Conservation (phyloP, 2,329 filamentous ascomycete species). For the Mycosphaerella sp. region DNA sequence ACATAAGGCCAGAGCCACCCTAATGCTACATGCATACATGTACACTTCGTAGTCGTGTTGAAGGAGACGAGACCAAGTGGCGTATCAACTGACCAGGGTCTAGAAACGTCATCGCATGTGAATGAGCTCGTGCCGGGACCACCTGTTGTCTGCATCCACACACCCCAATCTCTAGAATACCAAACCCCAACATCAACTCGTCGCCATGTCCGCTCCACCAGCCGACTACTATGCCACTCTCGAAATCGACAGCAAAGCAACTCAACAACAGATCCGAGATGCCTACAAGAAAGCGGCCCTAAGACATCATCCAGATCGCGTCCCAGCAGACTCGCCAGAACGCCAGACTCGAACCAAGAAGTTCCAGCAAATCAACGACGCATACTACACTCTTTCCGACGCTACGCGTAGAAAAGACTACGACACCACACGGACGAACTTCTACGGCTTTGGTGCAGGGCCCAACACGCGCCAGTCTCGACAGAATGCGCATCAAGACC, state of each 20-base stretch:
- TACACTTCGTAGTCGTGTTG: too few relatives aligned
- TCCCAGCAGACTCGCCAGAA: constrained; percentile 76
- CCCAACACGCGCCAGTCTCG: constrained; percentile 2
- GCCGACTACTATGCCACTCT: constrained; percentile 37
- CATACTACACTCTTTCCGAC: constrained; percentile 88
- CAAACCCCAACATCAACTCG: not conserved
- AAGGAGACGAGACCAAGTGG: too few relatives aligned
- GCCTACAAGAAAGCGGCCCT: constrained; percentile 92
- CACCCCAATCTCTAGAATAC: not conserved
- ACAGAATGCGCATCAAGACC: constrained; percentile 36
- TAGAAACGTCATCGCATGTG: too few relatives aligned
- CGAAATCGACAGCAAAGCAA: constrained; percentile 55
- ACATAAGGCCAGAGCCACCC: too few relatives aligned
- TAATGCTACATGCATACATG: too few relatives aligned
- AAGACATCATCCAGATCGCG: constrained; percentile 89
- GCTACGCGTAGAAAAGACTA: constrained; percentile 71
- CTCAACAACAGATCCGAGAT: constrained; percentile 76
- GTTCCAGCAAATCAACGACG: constrained; percentile 89
- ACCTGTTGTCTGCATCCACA: too few relatives aligned
- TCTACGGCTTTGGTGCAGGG: constrained; percentile 44
- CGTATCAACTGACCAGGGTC: too few relatives aligned
- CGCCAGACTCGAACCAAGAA: constrained; percentile 72
- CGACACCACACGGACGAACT: constrained; percentile 60
- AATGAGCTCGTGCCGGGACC: too few relatives aligned
- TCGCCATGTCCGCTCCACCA: constrained; percentile 27